Evolutionary conservation across 495 filamentous ascomycete genomes (phyloP).

Genomic region (Talaromyces ruber): DNA sequence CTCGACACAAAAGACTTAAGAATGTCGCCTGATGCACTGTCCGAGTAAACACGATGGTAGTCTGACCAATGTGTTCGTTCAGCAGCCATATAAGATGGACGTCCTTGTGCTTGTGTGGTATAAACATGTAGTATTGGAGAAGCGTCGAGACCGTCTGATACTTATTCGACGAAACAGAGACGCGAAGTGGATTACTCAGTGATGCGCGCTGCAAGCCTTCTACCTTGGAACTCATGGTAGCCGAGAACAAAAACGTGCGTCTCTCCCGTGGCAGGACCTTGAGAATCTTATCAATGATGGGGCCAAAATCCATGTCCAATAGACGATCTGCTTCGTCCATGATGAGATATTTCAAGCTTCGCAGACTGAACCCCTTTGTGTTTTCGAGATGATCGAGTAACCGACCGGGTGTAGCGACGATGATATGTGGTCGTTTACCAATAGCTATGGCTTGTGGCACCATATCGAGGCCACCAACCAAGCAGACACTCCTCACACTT

Average conservation of each 20-base stretch:
- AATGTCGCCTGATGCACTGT: conserved; percentile 88
- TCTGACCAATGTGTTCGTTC: conserved; percentile 76
- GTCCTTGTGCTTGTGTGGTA: conserved; percentile 88
- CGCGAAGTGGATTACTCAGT: conserved; percentile 65
- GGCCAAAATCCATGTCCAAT: conserved; percentile 90
- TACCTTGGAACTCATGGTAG: conserved; percentile 87
- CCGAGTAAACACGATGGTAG: conserved; percentile 82
- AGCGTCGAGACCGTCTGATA: conserved; percentile 86
- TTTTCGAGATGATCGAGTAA: conserved; percentile 92
- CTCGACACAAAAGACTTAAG: conserved; percentile 69
- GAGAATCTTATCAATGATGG: conserved; percentile 84
- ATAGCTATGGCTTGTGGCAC: conserved; percentile 80
- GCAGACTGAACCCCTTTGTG: conserved; percentile 87
- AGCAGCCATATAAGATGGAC: conserved; percentile 78
- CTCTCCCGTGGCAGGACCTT: conserved; percentile 75
- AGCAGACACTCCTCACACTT: conserved; percentile 67
- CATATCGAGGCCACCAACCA: conserved; percentile 93
- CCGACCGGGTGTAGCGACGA: conserved; percentile 81
- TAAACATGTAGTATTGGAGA: conserved; percentile 72
- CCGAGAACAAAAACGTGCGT: conserved; percentile 85
- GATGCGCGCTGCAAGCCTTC: conserved; percentile 86
- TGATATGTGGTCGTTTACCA: conserved; percentile 82
- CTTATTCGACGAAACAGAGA: conserved; percentile 64
- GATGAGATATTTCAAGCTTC: conserved; percentile 72
- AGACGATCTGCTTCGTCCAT: conserved; percentile 94